Percentiles rank a stretch among this genome's conserved stretches.
Conservation (phyloP, 2,329 filamentous ascomycete species). For the Thermomyces lanuginosus region DNA sequence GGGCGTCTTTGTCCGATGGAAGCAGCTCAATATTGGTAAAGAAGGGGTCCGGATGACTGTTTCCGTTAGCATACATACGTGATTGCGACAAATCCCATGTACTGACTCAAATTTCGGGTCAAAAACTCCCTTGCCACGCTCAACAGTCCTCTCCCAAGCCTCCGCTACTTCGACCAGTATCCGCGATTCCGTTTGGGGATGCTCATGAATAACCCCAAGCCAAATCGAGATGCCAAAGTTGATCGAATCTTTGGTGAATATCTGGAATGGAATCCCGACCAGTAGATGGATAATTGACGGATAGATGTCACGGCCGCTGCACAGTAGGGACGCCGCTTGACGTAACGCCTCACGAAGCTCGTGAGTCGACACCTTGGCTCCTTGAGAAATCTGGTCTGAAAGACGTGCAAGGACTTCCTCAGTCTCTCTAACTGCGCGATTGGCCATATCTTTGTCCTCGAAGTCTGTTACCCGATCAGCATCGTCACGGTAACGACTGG, state of each 20-base stretch:
- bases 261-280: slow-evolving; percentile 77
- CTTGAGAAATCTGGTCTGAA: slow-evolving; percentile 51
- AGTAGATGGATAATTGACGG: slow-evolving; percentile 70
- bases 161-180: slow-evolving; percentile 75
- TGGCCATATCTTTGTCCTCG: too few species aligned
- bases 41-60: slow-evolving; percentile 66
- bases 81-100: background rate
- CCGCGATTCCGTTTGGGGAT: slow-evolving; percentile 69
- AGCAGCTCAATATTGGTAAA: slow-evolving; percentile 83
- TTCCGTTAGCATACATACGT: slow-evolving; percentile 6
- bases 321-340: slow-evolving; percentile 72
- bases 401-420: slow-evolving; percentile 52
- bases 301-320: slow-evolving; percentile 57
- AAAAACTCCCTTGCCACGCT: slow-evolving; percentile 66
- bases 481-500: too few species aligned
- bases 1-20: slow-evolving; percentile 62
- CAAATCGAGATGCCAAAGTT: slow-evolving; percentile 90
- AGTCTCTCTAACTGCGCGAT: slow-evolving; percentile 33
- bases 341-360: slow-evolving; percentile 71
- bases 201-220: slow-evolving; percentile 95
- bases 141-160: slow-evolving; percentile 76
- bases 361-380: slow-evolving; percentile 51
- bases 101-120: slow-evolving; percentile 48
- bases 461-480: too few species aligned
- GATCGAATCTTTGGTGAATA: slow-evolving; percentile 90